Evolutionary conservation across 805 yeast genomes (phyloP), one percentile per base, ranked within the genome.

Genomic region (Scheffersomyces spartinae): DNA sequence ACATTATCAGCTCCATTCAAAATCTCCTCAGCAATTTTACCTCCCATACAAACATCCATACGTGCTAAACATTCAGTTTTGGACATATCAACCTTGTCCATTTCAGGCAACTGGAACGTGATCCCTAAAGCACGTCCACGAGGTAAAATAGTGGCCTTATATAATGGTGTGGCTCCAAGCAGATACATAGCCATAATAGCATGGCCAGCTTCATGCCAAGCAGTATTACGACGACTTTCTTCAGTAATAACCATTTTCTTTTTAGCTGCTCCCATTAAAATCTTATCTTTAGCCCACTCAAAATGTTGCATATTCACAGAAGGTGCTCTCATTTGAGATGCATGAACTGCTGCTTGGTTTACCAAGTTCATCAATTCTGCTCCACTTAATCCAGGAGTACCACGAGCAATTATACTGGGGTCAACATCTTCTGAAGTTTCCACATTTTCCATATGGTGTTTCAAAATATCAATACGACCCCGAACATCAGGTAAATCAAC

Each of bases 241-340:
- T 91, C 96, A 15, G 98, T 86, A 62, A 91, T 71, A 20, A 91
- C 96, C 97, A 88, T 88, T 14, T 95, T 82, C 57, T 82, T 83
- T 52, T 94, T 80, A 41, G 94, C 99, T 18, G 97, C 97, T 27
- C 99, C 99, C 81, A 91, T 75, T 46, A 93, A 62, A 29, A 93
- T 91, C 58, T 91, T 91, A 55, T 91, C 99, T 54, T 91, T 91
- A 21, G 99, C 98, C 98, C 98, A 91, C 53, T 91, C 99, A 35
- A 91, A 74, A 53, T 91, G 97, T 23, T 54, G 49, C 94, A 84
- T 81, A 45, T 77, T 83, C 15, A 91, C 98, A 13, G 86, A 68
- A 18, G 84, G 69, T 1, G 97, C 97, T 38, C 82, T 79, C 43
- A 78, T 72, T 46, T 85, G 95, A 15, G 96, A 84, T 0, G 98